Conservation (phyloP, 2,329 filamentous ascomycete genomes). For the Neofusicoccum cordaticola region DNA sequence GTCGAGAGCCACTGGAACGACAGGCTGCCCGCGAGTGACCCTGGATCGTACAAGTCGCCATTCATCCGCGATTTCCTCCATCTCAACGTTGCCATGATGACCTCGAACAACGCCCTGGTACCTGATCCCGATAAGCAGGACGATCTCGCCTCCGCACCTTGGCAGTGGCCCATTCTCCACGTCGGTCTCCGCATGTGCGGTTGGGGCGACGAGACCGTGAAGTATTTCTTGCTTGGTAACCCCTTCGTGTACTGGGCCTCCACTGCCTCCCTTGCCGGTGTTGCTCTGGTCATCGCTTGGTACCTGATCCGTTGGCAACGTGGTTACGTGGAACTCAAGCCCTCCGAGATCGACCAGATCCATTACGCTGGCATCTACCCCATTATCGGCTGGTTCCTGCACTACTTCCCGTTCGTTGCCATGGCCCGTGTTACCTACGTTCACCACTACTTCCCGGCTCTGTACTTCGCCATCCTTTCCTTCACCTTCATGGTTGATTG, state of each 20-base stretch:
- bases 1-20: constrained; percentile 94
- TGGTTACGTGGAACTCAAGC: constrained; percentile 79
- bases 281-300: constrained; percentile 72
- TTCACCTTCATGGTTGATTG: constrained; percentile 89
- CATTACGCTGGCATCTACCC: constrained; percentile 93
- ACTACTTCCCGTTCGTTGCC: constrained; percentile 91
- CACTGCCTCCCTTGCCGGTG: constrained; percentile 71
- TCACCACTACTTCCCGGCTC: constrained; percentile 96
- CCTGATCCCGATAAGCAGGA: constrained; percentile 99
- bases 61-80: constrained; percentile 98
- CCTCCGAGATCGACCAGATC: constrained; percentile 83
- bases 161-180: constrained; percentile 96
- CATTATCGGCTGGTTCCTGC: constrained; percentile 88
- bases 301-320: constrained; percentile 95
- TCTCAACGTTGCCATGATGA: constrained; percentile 99
- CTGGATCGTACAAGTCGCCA: constrained; percentile 90
- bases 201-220: constrained; percentile 87
- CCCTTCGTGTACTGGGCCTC: constrained; percentile 94
- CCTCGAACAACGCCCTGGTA: constrained; percentile 96
- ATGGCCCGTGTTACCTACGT: constrained; percentile 99
- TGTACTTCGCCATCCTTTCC: constrained; percentile 92
- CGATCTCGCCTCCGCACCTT: constrained; percentile 92
- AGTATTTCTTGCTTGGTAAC: constrained; percentile 98
- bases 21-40: constrained; percentile 82
- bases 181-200: constrained; percentile 98